These are phyloP conservation scores for Phytomonas serpens DNA, from an alignment of 208 protist species.

Conservation along the genomic window DNA sequence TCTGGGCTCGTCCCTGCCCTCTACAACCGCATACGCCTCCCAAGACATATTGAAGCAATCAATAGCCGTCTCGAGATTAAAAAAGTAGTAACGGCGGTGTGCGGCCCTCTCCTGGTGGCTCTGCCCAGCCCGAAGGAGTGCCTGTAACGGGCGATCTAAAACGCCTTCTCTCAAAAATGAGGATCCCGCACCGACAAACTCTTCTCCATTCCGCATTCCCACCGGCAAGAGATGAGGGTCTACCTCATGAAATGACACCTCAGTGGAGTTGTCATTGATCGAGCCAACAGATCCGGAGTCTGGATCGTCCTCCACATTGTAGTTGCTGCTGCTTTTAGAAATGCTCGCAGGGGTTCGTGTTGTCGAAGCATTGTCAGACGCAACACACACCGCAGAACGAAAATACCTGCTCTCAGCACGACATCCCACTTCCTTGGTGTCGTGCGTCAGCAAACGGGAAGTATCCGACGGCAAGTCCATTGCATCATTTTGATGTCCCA, in stretches of 20 bases:
- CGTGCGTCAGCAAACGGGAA: neutral
- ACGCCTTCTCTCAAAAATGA: neutral
- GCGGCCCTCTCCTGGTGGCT: neutral
- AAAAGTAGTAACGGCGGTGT: constrained; percentile 18
- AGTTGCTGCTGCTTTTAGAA: neutral
- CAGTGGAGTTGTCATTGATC: neutral
- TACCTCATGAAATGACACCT: neutral
- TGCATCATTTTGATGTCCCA: neutral
- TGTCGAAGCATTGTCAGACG: neutral
- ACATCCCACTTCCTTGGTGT: neutral
- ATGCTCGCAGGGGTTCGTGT: neutral
- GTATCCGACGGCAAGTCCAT: neutral
- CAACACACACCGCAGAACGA: neutral
- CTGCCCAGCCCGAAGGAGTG: neutral
- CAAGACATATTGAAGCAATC: constrained; percentile 86
- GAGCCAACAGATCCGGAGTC: neutral
- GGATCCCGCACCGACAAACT: neutral
- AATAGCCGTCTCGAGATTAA: constrained; percentile 82
- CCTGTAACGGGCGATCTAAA: neutral
- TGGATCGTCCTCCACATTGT: neutral
- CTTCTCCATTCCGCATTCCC: neutral
- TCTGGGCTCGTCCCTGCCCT: constrained; percentile 7
- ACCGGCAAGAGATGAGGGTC: neutral
- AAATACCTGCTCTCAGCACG: neutral
- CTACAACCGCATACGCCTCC: constrained; percentile 49